Conservation (phyloP, 1,284 basidiomycete species). For the Sanghuangporus weigelae region DNA sequence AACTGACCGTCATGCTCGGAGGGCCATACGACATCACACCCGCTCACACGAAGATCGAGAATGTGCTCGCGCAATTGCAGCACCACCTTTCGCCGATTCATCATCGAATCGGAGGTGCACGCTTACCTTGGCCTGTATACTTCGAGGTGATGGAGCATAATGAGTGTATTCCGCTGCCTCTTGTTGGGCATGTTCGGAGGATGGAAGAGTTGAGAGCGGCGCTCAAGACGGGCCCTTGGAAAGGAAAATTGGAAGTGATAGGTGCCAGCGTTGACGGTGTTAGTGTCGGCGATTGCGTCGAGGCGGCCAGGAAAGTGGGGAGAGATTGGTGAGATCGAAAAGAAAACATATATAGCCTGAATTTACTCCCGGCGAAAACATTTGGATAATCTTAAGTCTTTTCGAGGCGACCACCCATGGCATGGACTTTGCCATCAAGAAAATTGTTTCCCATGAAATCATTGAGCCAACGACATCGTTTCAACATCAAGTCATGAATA, state of each 20-base stretch:
- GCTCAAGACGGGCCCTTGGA: slow-evolving; percentile 43
- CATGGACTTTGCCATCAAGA: too few relatives aligned
- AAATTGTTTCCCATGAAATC: too few relatives aligned
- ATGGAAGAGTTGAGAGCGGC: slow-evolving; percentile 56
- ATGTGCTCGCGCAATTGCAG: slow-evolving; percentile 27
- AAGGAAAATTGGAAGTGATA: slow-evolving; percentile 61
- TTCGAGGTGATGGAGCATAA: slow-evolving; percentile 52
- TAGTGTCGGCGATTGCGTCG: slow-evolving; percentile 87
- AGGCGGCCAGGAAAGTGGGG: slow-evolving; percentile 60
- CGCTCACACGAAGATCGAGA: slow-evolving; percentile 22
- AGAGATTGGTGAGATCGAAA: slow-evolving; percentile 14
- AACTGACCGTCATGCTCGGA: slow-evolving; percentile 90
- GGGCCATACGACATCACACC: slow-evolving; percentile 61
- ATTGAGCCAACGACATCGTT: too few relatives aligned
- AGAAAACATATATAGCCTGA: background rate
- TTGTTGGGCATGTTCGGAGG: slow-evolving; percentile 68
- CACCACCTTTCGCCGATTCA: slow-evolving; percentile 54
- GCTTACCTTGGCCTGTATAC: slow-evolving; percentile 55
- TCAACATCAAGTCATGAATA: too few relatives aligned
- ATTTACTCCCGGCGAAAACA: background rate
- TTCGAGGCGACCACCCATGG: too few relatives aligned
- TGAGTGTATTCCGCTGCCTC: slow-evolving; percentile 81
- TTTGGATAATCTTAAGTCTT: background rate
- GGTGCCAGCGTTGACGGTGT: slow-evolving; percentile 89
- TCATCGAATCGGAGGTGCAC: slow-evolving; percentile 23